phyloP scores from a whole-genome alignment of 2,329 filamentous ascomycete genomes.

The Aspergillus fructus region DNA sequence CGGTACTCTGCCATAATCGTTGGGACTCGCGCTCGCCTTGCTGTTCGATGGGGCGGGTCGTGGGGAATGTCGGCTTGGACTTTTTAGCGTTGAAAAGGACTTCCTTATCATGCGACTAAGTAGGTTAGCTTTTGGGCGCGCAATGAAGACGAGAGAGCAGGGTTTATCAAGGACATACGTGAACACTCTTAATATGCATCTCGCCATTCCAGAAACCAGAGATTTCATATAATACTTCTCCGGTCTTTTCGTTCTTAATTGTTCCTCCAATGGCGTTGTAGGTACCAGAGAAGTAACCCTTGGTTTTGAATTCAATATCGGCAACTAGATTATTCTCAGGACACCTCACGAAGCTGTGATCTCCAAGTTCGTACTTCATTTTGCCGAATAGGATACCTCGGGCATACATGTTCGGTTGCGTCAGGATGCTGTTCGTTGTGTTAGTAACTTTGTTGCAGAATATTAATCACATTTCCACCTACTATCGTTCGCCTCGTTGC shows the following conservation, averaged over 20 bases:
- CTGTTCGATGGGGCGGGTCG: slow-evolving; percentile 74
- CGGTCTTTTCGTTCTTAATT: slow-evolving; percentile 84
- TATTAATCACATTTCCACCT: slow-evolving; percentile 40
- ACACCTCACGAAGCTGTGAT: slow-evolving; percentile 90
- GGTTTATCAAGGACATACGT: slow-evolving; percentile 33
- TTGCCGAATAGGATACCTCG: slow-evolving; percentile 95
- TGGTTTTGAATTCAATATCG: slow-evolving; percentile 97
- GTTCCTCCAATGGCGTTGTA: slow-evolving; percentile 94
- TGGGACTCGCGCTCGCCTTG: slow-evolving; percentile 91
- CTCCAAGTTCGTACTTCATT: slow-evolving; percentile 98
- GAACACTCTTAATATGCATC: slow-evolving; percentile 87
- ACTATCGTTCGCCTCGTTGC: slow-evolving; percentile 81
- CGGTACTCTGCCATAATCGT: slow-evolving; percentile 78
- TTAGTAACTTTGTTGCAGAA: slow-evolving; percentile 11
- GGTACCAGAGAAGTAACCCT: slow-evolving; percentile 92
- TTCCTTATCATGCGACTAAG: slow-evolving; percentile 81
- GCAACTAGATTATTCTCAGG: slow-evolving; percentile 82
- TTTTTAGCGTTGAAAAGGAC: slow-evolving; percentile 83
- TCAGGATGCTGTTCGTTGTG: slow-evolving; percentile 66
- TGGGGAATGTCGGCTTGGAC: slow-evolving; percentile 72
- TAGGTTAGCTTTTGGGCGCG: slow-evolving; percentile 9
- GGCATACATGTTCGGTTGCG: slow-evolving; percentile 99
- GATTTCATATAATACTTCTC: slow-evolving; percentile 84
- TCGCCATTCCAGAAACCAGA: slow-evolving; percentile 92
- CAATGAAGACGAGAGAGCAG: neutral